Conservation (phyloP, 176 grass and related monocot species). For the Oryza punctata region DNA sequence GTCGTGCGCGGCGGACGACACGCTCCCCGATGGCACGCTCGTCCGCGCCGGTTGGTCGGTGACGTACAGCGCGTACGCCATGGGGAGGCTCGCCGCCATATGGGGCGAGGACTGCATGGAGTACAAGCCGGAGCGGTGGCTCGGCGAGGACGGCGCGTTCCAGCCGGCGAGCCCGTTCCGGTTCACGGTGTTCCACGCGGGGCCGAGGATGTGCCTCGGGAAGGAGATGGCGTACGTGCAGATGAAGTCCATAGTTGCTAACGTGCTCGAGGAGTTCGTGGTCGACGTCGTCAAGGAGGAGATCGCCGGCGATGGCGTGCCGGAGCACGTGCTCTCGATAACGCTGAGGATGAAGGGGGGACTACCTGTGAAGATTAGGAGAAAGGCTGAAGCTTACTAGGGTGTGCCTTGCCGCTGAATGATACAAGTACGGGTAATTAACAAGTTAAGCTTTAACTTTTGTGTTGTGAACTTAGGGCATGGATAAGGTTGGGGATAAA, state of each 20-base stretch:
- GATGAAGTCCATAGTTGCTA: constrained; percentile 40
- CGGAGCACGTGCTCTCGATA: background rate
- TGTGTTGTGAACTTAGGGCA: too few species aligned
- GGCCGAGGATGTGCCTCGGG: constrained; percentile 43
- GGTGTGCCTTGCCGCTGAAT: background rate
- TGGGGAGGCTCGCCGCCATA: constrained; percentile 22
- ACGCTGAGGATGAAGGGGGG: constrained; percentile 4
- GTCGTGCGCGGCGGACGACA: constrained; percentile 36
- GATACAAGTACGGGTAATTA: background rate
- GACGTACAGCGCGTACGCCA: constrained; percentile 46
- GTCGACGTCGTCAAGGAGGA: background rate
- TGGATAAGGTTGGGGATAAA: too few species aligned
- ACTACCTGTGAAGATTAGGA: background rate
- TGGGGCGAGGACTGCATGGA: constrained; percentile 49
- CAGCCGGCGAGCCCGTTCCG: constrained; percentile 33
- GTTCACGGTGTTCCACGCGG: constrained; percentile 48
- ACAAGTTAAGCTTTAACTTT: too few species aligned
- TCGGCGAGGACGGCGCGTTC: constrained; percentile 27
- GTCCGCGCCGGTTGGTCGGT: constrained; percentile 15
- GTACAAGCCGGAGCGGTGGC: constrained; percentile 53
- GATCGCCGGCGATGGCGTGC: background rate
- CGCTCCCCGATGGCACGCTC: constrained; percentile 35
- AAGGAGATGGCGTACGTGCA: constrained; percentile 54
- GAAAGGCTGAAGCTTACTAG: background rate
- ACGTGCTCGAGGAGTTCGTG: constrained; percentile 15